Conservation (phyloP, 768 basidiomycete genomes). For the Cyclocybe cylindracea region DNA sequence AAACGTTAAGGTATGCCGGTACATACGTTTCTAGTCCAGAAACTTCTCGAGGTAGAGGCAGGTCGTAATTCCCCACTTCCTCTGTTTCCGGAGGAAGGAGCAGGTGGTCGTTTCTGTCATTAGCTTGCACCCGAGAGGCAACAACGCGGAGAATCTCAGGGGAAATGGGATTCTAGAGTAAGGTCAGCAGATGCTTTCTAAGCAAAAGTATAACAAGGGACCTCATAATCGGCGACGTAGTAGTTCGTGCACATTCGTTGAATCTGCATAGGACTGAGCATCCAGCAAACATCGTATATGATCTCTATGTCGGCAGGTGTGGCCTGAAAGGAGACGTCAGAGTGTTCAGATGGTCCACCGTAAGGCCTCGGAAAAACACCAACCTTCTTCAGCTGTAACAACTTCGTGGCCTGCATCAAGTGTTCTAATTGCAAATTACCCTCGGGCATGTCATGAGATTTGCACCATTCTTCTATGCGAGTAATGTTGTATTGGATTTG, state of each 20-base stretch:
- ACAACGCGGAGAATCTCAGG: conserved; percentile 97
- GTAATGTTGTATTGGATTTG: conserved; percentile 99
- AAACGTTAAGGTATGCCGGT: conserved; percentile 87
- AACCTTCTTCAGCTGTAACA: conserved; percentile 97
- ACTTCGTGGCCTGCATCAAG: conserved; percentile 98
- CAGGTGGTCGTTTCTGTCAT: conserved; percentile 96
- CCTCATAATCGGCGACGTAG: conserved; percentile 99
- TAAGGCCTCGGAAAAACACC: conserved; percentile 7
- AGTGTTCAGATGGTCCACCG: not conserved
- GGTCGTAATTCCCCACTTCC: conserved; percentile 94
- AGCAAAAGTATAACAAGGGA: conserved; percentile 28
- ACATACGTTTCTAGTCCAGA: conserved; percentile 96
- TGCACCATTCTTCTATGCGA: conserved; percentile 98
- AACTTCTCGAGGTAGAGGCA: conserved; percentile 92
- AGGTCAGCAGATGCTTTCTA: not conserved
- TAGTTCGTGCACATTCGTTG: conserved; percentile 99
- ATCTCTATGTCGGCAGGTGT: conserved; percentile 96
- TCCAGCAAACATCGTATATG: conserved; percentile 99
- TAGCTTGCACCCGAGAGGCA: conserved; percentile 91
- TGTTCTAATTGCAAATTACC: conserved; percentile 97
- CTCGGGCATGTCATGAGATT: conserved; percentile 99
- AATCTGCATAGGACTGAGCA: conserved; percentile 98
- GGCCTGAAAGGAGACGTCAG: conserved; percentile 49
- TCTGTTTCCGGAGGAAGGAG: conserved; percentile 95
- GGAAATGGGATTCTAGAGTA: conserved; percentile 87